A percentile compares a stretch with the other conserved stretches of the same genome.
These are phyloP conservation scores for Cladosporium sphaerospermum DNA, from an alignment of 2,329 filamentous ascomycete genomes.

Conservation along the genomic window DNA sequence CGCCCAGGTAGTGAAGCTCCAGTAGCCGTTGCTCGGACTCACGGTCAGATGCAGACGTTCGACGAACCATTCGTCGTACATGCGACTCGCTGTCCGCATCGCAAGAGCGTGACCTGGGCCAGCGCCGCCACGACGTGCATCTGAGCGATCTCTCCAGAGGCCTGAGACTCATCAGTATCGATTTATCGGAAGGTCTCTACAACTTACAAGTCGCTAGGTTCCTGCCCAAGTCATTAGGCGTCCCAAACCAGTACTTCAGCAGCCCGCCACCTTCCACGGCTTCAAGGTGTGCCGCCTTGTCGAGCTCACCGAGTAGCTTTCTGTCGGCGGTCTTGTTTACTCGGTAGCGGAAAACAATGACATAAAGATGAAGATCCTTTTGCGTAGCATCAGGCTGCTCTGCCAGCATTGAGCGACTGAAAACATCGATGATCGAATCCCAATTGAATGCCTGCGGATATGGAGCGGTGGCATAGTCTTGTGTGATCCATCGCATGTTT, in stretches of 20 bases:
- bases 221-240: conserved; percentile 59
- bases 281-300: conserved; percentile 73
- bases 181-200: not conserved
- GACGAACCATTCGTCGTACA: conserved; percentile 14
- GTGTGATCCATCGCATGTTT: conserved; percentile 53
- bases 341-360: conserved; percentile 74
- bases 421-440: conserved; percentile 51
- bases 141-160: conserved; percentile 55
- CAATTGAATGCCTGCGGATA: conserved; percentile 78
- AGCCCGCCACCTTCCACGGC: conserved; percentile 74
- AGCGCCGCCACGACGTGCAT: conserved; percentile 54
- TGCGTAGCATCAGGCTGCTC: not conserved
- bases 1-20: conserved; percentile 10
- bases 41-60: conserved; percentile 10
- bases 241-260: conserved; percentile 89
- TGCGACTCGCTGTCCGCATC: conserved; percentile 7
- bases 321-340: conserved; percentile 63
- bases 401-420: conserved; percentile 34
- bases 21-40: conserved; percentile 4
- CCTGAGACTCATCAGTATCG: conserved; percentile 39
- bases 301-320: conserved; percentile 62
- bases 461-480: conserved; percentile 69
- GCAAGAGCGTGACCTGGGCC: conserved; percentile 47
- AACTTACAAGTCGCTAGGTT: conserved; percentile 68
- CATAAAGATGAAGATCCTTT: conserved; percentile 54